A percentile compares a stretch with the other conserved stretches of the same genome.
Evolutionary conservation across 495 filamentous ascomycete genomes (phyloP).

Genomic region (Collariella sp.): DNA sequence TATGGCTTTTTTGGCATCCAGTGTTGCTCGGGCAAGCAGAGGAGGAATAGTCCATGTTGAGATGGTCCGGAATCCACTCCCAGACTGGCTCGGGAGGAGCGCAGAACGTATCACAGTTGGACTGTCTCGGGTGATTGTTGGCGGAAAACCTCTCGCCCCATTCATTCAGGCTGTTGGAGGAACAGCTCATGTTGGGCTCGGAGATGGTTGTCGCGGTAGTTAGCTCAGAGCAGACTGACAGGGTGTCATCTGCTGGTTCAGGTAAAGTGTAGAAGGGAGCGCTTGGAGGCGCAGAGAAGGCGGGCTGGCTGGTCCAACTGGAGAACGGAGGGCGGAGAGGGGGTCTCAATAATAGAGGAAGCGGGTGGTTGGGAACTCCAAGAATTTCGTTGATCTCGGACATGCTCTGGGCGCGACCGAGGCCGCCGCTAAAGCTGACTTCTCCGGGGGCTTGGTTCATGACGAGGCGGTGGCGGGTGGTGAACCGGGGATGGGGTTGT

Average conservation of each 20-base stretch:
- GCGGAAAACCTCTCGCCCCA: too few relatives aligned
- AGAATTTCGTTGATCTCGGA: neutral
- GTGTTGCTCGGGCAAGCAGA: too few relatives aligned
- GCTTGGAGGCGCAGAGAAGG: neutral
- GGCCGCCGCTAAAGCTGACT: slow-evolving; percentile 4
- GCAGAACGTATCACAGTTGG: too few relatives aligned
- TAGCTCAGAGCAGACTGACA: neutral
- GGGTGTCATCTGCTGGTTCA: neutral
- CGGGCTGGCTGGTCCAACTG: too few relatives aligned
- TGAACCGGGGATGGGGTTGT: neutral
- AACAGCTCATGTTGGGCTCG: neutral
- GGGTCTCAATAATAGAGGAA: neutral
- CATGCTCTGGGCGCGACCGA: neutral
- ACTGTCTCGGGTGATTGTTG: too few relatives aligned
- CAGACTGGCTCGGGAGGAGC: too few relatives aligned
- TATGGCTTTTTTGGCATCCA: too few relatives aligned
- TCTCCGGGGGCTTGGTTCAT: neutral
- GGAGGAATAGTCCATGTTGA: too few relatives aligned
- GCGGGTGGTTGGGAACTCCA: neutral
- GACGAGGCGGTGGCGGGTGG: slow-evolving; percentile 4
- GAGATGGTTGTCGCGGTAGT: neutral
- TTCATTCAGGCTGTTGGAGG: too few relatives aligned
- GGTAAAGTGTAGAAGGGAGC: neutral
- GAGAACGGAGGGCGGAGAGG: neutral
- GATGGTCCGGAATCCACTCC: too few relatives aligned